Evolutionary conservation across 2,329 filamentous ascomycete species (phyloP), one percentile per base, ranked within the genome.

Genomic region (Talaromyces sp.): DNA sequence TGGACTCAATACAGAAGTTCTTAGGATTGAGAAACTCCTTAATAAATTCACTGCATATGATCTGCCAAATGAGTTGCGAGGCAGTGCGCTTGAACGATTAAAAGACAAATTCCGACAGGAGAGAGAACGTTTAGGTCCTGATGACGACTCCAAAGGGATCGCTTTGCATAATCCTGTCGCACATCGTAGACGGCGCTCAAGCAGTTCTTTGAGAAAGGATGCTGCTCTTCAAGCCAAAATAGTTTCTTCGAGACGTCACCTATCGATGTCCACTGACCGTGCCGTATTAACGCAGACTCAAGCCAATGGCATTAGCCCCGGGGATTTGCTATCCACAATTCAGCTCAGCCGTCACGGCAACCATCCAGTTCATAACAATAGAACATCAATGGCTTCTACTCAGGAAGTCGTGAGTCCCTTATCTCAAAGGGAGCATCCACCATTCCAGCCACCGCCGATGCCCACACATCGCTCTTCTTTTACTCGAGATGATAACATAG

Each of bases 41-140:
- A 89, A 94, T 72, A 90, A 90, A 65, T 97, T 92, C 71, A 97
- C 93, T 0, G 88, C 87, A 21, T 94, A 92, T 69, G 92, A 97
- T 69, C 79, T 99, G 51, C 94, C 95, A 0, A 96, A 96, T 67
- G 88, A 94, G 61, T 80, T 99, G 8, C 87, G 92, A 31, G 94
- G 94, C 5, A 85, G 90, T 61, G 90, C 93, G 0, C 72, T 99
- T 41, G 85, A 89, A 63, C 83, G 93, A 21, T 77, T 99, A 21
- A 97, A 97, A 71, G 91, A 96, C 65, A 99, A 97, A 69, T 99
- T 99, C 68, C 85, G 83, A 38, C 84, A 86, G 17, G 94, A 99
- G 69, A 85, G 88, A 65, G 92, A 97, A 68, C 86, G 92, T 10
- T 85, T 92, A 21, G 89, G 88, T 1, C 84, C 86, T 2, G 91